A percentile compares a stretch with the other conserved stretches of the same genome.
phyloP scores from a whole-genome alignment of 2,329 filamentous ascomycete genomes.

The Stagonosporopsis rhizophila region DNA sequence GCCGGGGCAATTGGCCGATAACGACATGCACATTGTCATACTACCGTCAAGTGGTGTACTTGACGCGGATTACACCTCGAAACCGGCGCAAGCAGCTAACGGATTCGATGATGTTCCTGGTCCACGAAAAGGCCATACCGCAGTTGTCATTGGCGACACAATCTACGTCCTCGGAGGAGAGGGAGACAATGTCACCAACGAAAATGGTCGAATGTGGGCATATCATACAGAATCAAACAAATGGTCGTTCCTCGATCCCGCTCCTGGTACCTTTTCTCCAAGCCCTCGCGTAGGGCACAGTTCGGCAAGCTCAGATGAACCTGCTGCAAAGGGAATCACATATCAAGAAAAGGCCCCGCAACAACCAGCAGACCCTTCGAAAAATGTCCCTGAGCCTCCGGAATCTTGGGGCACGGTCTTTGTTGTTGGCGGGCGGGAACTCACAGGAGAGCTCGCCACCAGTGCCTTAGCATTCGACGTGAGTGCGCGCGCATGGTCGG shows the following conservation, averaged over 20 bases:
- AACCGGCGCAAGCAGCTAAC: conserved; percentile 40
- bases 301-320: conserved; percentile 50
- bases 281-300: conserved; percentile 47
- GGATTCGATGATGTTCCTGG: conserved; percentile 47
- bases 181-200: conserved; percentile 31
- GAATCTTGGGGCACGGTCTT: conserved; percentile 59
- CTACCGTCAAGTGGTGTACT: conserved; percentile 56
- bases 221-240: conserved; percentile 51
- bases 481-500: conserved; percentile 57
- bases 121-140: conserved; percentile 51
- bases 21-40: conserved; percentile 61
- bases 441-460: conserved; percentile 36
- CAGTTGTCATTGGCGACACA: conserved; percentile 52
- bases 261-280: conserved; percentile 33
- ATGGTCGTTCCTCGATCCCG: conserved; percentile 52
- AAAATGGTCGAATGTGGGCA: conserved; percentile 55
- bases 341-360: conserved; percentile 48
- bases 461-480: conserved; percentile 63
- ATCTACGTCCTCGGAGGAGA: conserved; percentile 57
- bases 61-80: conserved; percentile 51
- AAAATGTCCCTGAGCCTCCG: conserved; percentile 51
- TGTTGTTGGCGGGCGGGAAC: conserved; percentile 56
- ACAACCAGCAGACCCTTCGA: conserved; percentile 51
- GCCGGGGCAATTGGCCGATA: conserved; percentile 53
- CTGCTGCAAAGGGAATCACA: conserved; percentile 43